Conservation (phyloP, 2,329 filamentous ascomycete species). For the Colletotrichum cuscutae region DNA sequence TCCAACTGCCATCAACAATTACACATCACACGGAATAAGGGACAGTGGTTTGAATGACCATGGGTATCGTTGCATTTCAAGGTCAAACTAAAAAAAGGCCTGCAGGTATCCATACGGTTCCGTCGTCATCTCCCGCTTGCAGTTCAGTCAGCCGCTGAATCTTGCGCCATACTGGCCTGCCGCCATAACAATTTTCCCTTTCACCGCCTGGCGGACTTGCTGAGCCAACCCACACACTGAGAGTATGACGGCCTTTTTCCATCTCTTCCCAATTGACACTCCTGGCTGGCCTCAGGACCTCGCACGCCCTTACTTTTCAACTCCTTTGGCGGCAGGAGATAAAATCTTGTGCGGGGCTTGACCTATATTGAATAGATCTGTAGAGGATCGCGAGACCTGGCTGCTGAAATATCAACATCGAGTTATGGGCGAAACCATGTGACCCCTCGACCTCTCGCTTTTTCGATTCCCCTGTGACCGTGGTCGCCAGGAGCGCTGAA, state of each 20-base stretch:
- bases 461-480: constrained; percentile 26
- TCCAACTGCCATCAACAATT: no score
- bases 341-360: background rate
- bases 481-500: constrained; percentile 9
- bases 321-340: background rate
- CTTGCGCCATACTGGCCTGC: constrained; percentile 19
- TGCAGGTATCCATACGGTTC: constrained; percentile 18
- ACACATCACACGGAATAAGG: background rate
- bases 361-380: background rate
- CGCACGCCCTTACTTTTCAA: background rate
- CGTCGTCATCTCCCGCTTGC: constrained; percentile 11
- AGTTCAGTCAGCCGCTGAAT: constrained; percentile 21
- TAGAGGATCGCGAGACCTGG: background rate
- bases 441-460: constrained; percentile 17
- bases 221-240: constrained; percentile 10
- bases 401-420: constrained; percentile 4
- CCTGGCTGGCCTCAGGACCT: background rate
- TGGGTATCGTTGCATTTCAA: constrained; percentile 38
- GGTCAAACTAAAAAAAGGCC: constrained; percentile 25
- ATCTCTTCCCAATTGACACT: background rate
- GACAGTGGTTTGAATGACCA: constrained; percentile 20
- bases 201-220: constrained; percentile 16
- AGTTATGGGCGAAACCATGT: constrained; percentile 10
- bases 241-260: constrained; percentile 15
- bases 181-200: constrained; percentile 24